Conservation (phyloP, 2,329 filamentous ascomycete genomes). For the Fusarium miscanthi region DNA sequence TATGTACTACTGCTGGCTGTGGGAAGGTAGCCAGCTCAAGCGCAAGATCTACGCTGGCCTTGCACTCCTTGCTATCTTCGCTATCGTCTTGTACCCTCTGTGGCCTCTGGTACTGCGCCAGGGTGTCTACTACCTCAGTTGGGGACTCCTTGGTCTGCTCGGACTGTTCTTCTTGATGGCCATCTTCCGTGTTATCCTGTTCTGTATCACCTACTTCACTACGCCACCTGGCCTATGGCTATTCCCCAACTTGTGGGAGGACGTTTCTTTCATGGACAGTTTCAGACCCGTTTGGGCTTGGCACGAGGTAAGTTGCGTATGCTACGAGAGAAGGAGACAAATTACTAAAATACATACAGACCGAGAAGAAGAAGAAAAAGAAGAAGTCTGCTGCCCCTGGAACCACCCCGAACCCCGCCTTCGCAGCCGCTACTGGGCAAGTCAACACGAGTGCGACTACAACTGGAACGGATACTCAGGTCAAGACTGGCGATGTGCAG, state of each 20-base stretch:
- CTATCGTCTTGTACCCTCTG: conserved; percentile 92
- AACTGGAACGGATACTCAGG: conserved; percentile 66
- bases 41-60: conserved; percentile 90
- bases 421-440: conserved; percentile 65
- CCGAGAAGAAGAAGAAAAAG: conserved; percentile 63
- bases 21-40: conserved; percentile 93
- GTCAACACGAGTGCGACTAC: conserved; percentile 65
- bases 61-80: conserved; percentile 85
- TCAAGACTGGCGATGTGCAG: conserved; percentile 56
- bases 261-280: conserved; percentile 97
- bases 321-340: neutral
- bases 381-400: conserved; percentile 60
- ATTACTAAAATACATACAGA: conserved; percentile 43
- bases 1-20: conserved; percentile 97
- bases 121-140: conserved; percentile 97
- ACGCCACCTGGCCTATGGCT: conserved; percentile 93
- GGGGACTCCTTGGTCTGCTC: conserved; percentile 89
- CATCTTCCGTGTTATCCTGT: conserved; percentile 94
- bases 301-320: conserved; percentile 79
- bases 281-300: conserved; percentile 97
- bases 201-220: conserved; percentile 89
- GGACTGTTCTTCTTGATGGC: conserved; percentile 98
- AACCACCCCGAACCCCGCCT: conserved; percentile 53
- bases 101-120: conserved; percentile 93
- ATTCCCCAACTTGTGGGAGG: conserved; percentile 97